Evolutionary conservation across 176 grass and related monocot species (phyloP), one percentile per base, ranked within the genome.

Genomic region (Paspalum notatum): DNA sequence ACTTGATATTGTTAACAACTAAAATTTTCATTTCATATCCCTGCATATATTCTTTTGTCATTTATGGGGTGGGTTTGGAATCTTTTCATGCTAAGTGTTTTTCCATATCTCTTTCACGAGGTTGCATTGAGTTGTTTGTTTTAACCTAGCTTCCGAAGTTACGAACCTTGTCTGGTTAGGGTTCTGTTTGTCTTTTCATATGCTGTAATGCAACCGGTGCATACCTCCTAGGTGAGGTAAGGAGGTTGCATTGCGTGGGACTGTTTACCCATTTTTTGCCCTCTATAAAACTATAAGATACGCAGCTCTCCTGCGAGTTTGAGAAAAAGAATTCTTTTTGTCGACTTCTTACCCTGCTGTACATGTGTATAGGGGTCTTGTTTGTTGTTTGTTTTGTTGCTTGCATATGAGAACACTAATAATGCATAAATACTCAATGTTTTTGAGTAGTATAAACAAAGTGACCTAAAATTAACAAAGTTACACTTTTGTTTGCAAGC

Each of bases 61-160:
- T 69, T 61, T 68, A 11, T 74, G 21, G 49, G 32, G 6, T 61
- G 22, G n/a, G 15, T 81, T 68, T 75, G 52, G 27, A 58, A 20
- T 10, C 43, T 39, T 73, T 60, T n/a, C 74, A 49, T 64, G 49
- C 52, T 41, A 86, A 22, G 73, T 57, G 68, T 79, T 69, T 12
- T 42, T 57, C 13, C 18, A 24, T 66, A 41, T 56, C 18, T 59
- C 14, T 45, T 72, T 71, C 10, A 26, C 10, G 20, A 39, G 6
- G 1, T 51, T 42, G 45, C 27, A 16, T 22, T 42, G 57, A 8
- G 32, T 20, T 27, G 13, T 54, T 68, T 10, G 9, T 47, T 81
- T 47, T 46, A 12, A 47, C 52, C 66, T 46, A 37, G 78, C 27
- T 41, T 65, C 39, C n/a, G 37, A 82, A 32, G 32, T 32, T 64